phyloP scores from a whole-genome alignment of 1,139 yeast genomes.

The Blastobotrys capitulatus region DNA sequence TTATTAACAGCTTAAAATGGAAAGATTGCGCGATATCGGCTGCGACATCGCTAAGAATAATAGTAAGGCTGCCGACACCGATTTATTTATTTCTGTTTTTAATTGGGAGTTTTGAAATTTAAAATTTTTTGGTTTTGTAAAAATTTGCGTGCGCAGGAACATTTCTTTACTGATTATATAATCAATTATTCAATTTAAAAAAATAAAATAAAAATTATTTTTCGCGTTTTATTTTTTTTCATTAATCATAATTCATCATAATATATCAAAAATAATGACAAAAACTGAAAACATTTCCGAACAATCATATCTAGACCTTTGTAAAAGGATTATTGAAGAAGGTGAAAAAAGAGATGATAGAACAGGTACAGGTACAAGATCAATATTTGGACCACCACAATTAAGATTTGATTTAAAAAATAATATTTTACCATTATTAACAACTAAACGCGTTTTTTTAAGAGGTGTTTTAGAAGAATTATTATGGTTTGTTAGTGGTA shows the following conservation, averaged over 20 bases:
- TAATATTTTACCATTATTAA: slow-evolving; percentile 75
- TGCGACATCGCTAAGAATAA: no score
- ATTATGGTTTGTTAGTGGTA: slow-evolving; percentile 87
- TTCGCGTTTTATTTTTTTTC: background rate
- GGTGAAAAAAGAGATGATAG: slow-evolving; percentile 94
- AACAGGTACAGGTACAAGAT: slow-evolving; percentile 93
- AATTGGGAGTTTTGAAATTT: no score
- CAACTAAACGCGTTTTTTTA: slow-evolving; percentile 89
- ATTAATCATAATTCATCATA: background rate
- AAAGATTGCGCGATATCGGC: no score
- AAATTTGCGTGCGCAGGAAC: background rate
- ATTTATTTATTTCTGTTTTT: no score
- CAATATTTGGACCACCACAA: slow-evolving; percentile 94
- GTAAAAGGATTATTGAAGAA: slow-evolving; percentile 64
- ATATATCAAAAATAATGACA: background rate
- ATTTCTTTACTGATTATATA: background rate
- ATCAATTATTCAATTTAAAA: no score
- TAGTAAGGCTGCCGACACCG: no score
- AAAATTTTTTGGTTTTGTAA: background rate
- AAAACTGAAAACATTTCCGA: slow-evolving; percentile 49
- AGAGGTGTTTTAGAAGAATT: slow-evolving; percentile 86
- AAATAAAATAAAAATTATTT: no score
- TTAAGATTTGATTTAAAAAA: slow-evolving; percentile 71
- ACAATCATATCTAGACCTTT: slow-evolving; percentile 78
- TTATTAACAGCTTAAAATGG: no score